phyloP scores from a whole-genome alignment of 2,329 filamentous ascomycete genomes.

The Chaetothyriales sp. region DNA sequence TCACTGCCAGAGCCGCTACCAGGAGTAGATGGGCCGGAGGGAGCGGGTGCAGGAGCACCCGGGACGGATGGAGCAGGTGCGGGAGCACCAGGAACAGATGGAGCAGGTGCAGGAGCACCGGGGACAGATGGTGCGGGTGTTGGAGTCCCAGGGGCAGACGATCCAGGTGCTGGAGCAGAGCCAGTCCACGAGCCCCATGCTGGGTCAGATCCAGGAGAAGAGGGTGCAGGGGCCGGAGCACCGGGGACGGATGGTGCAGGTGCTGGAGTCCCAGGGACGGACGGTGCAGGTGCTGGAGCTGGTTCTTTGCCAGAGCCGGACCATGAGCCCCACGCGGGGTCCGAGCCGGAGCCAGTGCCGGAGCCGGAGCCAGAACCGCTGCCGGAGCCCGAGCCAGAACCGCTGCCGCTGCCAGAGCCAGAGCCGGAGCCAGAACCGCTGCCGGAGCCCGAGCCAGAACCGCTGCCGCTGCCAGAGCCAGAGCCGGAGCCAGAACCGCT shows the following conservation, averaged over 20 bases:
- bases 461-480: not conserved
- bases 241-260: not conserved
- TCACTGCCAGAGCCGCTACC: constrained; percentile 1
- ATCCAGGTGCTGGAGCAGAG: not conserved
- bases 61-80: too few relatives aligned
- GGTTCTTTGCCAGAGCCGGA: not conserved
- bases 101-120: not conserved
- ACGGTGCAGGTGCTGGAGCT: not conserved
- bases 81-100: too few relatives aligned
- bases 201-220: too few relatives aligned
- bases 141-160: too few relatives aligned
- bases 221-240: not conserved
- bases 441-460: not conserved
- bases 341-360: not conserved
- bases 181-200: not conserved
- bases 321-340: not conserved
- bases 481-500: not conserved
- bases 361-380: not conserved
- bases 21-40: constrained; percentile 1
- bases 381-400: not conserved
- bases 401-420: not conserved
- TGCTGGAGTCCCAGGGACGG: not conserved
- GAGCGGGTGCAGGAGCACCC: not conserved
- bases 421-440: not conserved
- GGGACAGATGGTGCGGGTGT: not conserved